phyloP scores from a whole-genome alignment of 2,329 filamentous ascomycete species.

The Cephalotrichum gorgonifer region DNA sequence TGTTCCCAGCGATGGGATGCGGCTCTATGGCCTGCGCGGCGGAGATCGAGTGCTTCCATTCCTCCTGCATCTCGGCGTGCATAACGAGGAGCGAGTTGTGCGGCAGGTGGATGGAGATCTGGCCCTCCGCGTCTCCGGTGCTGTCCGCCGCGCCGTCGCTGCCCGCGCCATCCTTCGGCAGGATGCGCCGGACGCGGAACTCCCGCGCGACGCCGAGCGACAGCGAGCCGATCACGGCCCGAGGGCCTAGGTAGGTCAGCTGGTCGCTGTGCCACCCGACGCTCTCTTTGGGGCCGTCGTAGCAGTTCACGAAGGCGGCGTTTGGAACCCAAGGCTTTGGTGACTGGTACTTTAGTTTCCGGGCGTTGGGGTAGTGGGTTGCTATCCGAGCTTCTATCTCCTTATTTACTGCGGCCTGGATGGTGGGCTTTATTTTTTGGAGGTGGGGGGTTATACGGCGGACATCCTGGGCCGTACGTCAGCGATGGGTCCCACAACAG shows the following conservation, averaged over 20 bases:
- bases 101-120: conserved; percentile 85
- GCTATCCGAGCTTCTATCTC: conserved; percentile 65
- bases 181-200: conserved; percentile 73
- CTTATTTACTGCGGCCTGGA: conserved; percentile 65
- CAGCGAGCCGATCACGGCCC: conserved; percentile 78
- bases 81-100: conserved; percentile 92
- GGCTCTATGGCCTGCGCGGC: conserved; percentile 69
- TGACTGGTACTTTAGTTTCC: conserved; percentile 71
- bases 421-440: conserved; percentile 54
- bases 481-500: neutral
- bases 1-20: conserved; percentile 71
- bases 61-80: conserved; percentile 97
- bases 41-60: conserved; percentile 84
- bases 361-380: conserved; percentile 54
- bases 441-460: conserved; percentile 68
- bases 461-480: conserved; percentile 46
- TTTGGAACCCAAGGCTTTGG: conserved; percentile 70
- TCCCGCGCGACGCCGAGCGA: conserved; percentile 88
- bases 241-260: conserved; percentile 83
- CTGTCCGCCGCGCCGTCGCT: conserved; percentile 18
- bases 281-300: conserved; percentile 67
- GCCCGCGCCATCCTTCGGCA: conserved; percentile 47
- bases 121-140: conserved; percentile 59
- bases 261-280: conserved; percentile 93
- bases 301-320: conserved; percentile 91